A percentile compares a stretch with the other conserved stretches of the same genome.
Evolutionary conservation across 129 eudicot species (phyloP).

Genomic region (Deinandra increscens): DNA sequence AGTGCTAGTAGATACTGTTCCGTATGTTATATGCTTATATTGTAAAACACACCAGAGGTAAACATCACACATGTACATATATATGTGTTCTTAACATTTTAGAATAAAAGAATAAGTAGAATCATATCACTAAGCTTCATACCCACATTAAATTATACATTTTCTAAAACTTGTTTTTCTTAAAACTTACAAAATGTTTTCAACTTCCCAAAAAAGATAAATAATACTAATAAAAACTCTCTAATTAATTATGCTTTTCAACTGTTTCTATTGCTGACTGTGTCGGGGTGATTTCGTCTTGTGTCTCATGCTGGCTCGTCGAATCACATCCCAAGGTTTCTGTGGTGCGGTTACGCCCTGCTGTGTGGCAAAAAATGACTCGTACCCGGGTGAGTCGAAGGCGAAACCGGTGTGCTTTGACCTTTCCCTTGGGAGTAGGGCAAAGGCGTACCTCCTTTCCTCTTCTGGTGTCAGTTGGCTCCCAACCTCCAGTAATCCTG

Average conservation of each 20-base stretch:
- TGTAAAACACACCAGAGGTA: too few relatives aligned
- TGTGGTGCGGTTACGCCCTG: conserved; percentile 86
- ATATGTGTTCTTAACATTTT: too few relatives aligned
- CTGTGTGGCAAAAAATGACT: conserved; percentile 92
- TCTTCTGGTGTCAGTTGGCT: conserved; percentile 73
- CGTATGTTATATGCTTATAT: too few relatives aligned
- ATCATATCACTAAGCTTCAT: conserved; percentile 28
- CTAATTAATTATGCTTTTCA: conserved; percentile 26
- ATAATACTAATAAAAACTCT: conserved; percentile 10
- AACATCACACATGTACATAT: too few relatives aligned
- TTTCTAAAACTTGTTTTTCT: too few relatives aligned
- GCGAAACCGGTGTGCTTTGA: conserved; percentile 98
- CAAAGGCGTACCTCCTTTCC: conserved; percentile 79
- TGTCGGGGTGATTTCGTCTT: conserved; percentile 45
- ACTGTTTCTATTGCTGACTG: conserved; percentile 25
- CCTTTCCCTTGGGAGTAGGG: conserved; percentile 75
- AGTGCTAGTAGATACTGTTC: too few relatives aligned
- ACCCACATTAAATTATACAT: conserved; percentile 34
- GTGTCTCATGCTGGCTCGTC: conserved; percentile 82
- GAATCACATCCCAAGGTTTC: conserved; percentile 94
- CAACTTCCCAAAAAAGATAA: conserved; percentile 25
- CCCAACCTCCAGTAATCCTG: conserved; percentile 66
- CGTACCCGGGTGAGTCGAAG: conserved; percentile 96
- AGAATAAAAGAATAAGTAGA: conserved; percentile 33
- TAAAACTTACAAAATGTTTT: conserved; percentile 32